These are phyloP conservation scores for Marasmius oreades DNA, from an alignment of 1,284 basidiomycete species.

Conservation along the genomic window DNA sequence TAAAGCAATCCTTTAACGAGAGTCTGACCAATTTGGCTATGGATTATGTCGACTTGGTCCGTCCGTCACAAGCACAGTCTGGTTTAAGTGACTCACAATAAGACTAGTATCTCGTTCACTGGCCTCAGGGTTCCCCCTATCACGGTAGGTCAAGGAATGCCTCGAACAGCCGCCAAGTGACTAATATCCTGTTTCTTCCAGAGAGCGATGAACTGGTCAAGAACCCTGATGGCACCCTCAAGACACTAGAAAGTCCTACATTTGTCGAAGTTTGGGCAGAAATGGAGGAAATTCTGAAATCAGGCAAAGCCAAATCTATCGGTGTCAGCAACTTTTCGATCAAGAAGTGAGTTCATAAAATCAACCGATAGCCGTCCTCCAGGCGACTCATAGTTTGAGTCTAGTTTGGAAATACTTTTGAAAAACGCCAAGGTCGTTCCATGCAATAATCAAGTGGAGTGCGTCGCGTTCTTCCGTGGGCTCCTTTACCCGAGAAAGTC, in stretches of 20 bases:
- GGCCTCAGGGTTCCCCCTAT: slow-evolving; percentile 34
- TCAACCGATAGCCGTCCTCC: background rate
- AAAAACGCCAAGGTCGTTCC: slow-evolving; percentile 18
- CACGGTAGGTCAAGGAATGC: background rate
- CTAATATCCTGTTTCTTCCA: background rate
- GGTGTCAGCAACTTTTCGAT: slow-evolving; percentile 36
- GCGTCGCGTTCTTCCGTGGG: background rate
- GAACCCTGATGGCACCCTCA: slow-evolving; percentile 19
- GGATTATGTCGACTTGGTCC: slow-evolving; percentile 56
- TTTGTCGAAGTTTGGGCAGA: slow-evolving; percentile 23
- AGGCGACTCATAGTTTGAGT: background rate
- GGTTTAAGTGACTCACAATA: slow-evolving; percentile 16
- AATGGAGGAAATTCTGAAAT: slow-evolving; percentile 20
- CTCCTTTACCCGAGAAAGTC: background rate
- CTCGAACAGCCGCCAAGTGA: too few species aligned
- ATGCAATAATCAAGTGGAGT: slow-evolving; percentile 26
- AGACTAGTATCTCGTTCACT: slow-evolving; percentile 61
- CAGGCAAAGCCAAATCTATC: slow-evolving; percentile 34
- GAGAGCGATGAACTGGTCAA: background rate
- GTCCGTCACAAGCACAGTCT: slow-evolving; percentile 7
- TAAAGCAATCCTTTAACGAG: slow-evolving; percentile 47
- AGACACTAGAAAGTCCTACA: slow-evolving; percentile 15
- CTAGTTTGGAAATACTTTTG: slow-evolving; percentile 27
- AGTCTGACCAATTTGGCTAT: slow-evolving; percentile 52
- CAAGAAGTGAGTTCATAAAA: slow-evolving; percentile 22